phyloP scores from a whole-genome alignment of 1,284 basidiomycete species.

The Kalmanozyma brasiliensis region DNA sequence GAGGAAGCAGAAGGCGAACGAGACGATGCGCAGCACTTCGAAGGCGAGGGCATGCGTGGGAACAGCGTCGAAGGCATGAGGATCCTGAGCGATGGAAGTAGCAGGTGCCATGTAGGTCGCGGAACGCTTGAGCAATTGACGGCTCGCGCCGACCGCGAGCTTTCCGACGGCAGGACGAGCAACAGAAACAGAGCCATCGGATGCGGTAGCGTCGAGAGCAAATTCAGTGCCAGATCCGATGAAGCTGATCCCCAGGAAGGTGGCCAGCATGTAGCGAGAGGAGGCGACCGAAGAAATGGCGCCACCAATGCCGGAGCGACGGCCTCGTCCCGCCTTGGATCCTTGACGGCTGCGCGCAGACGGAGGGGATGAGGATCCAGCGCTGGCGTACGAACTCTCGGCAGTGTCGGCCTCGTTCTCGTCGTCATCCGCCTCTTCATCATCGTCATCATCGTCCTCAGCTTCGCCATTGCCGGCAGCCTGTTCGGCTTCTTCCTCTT shows the following conservation, averaged over 20 bases:
- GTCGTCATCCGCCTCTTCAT: conserved; percentile 53
- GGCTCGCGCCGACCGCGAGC: conserved; percentile 56
- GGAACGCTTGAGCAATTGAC: conserved; percentile 63
- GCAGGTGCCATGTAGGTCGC: conserved; percentile 31
- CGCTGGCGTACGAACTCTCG: conserved; percentile 35
- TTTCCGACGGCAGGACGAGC: conserved; percentile 35
- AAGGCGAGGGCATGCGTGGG: conserved; percentile 54
- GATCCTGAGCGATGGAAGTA: conserved; percentile 10
- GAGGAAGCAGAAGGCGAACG: conserved; percentile 45
- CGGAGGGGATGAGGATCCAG: conserved; percentile 35
- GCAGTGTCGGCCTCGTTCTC: conserved; percentile 41
- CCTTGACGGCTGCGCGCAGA: conserved; percentile 30
- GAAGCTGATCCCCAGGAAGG: conserved; percentile 61
- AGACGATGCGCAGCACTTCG: conserved; percentile 52
- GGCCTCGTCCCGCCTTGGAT: conserved; percentile 18
- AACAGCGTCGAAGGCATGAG: conserved; percentile 52
- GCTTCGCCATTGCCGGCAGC: conserved; percentile 18
- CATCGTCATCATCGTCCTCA: conserved; percentile 56
- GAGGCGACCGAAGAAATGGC: conserved; percentile 31
- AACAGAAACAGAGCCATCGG: conserved; percentile 20
- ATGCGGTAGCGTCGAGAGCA: conserved; percentile 25
- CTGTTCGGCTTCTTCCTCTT: conserved; percentile 51
- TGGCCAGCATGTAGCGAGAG: conserved; percentile 63
- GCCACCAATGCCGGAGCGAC: conserved; percentile 21
- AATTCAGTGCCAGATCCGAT: conserved; percentile 55